phyloP scores from a whole-genome alignment of 1,139 yeast species.

The Pichia sorboxylosa region DNA sequence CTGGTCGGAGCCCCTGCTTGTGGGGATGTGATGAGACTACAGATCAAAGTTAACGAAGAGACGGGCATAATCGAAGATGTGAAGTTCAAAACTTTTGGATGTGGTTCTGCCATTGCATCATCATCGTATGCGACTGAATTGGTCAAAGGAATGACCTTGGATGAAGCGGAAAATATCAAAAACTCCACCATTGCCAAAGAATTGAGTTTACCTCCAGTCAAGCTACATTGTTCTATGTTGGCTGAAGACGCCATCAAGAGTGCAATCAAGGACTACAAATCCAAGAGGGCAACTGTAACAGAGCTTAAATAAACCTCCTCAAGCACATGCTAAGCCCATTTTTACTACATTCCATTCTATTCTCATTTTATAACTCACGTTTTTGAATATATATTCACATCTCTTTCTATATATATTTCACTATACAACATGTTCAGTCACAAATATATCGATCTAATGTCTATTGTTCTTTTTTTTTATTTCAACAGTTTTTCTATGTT shows the following conservation, averaged over 20 bases:
- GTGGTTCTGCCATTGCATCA: slow-evolving; percentile 96
- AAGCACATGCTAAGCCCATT: too few species aligned
- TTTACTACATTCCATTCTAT: background rate
- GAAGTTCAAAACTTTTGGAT: slow-evolving; percentile 95
- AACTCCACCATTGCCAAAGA: slow-evolving; percentile 91
- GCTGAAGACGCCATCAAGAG: slow-evolving; percentile 98
- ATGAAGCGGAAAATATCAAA: slow-evolving; percentile 84
- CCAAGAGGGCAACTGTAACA: slow-evolving; percentile 56
- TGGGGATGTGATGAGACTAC: slow-evolving; percentile 97
- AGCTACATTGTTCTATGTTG: slow-evolving; percentile 93
- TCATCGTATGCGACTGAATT: slow-evolving; percentile 90
- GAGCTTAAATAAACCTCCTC: too few species aligned
- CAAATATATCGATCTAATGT: too few species aligned
- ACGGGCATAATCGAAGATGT: slow-evolving; percentile 90
- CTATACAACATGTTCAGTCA: too few species aligned
- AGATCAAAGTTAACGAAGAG: slow-evolving; percentile 81
- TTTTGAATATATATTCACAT: too few species aligned
- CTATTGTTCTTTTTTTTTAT: too few species aligned
- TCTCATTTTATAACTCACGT: too few species aligned
- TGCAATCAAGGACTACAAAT: slow-evolving; percentile 87
- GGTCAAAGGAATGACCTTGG: slow-evolving; percentile 89
- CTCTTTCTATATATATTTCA: background rate
- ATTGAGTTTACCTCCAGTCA: slow-evolving; percentile 89
- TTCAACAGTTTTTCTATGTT: too few species aligned
- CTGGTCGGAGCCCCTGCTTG: slow-evolving; percentile 98